Conservation (phyloP, 2,329 filamentous ascomycete genomes). For the Epichloe sp. region DNA sequence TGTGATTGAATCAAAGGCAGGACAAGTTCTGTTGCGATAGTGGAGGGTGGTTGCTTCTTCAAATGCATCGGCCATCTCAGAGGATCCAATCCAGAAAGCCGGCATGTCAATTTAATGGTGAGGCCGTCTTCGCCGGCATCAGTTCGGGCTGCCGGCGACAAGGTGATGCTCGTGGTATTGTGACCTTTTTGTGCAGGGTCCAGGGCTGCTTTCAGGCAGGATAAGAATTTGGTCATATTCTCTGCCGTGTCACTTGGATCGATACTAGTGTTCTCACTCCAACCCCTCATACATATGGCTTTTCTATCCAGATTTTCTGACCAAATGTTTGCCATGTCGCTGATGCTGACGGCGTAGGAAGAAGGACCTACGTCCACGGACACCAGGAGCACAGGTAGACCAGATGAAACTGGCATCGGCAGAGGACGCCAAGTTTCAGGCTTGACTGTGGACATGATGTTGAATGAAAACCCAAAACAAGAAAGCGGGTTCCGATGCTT, state of each 20-base stretch:
- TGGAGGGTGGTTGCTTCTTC: constrained; percentile 26
- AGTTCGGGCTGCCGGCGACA: constrained; percentile 22
- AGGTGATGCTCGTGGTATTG: constrained; percentile 29
- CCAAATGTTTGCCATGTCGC: constrained; percentile 66
- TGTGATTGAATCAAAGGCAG: constrained; percentile 38
- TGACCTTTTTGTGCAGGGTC: constrained; percentile 32
- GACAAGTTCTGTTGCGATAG: constrained; percentile 35
- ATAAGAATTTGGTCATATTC: constrained; percentile 55
- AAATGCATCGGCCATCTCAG: constrained; percentile 55
- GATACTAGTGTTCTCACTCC: constrained; percentile 53
- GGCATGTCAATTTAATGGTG: constrained; percentile 41
- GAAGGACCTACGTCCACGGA: constrained; percentile 40
- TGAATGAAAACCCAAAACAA: not conserved
- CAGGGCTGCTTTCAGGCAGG: constrained; percentile 43
- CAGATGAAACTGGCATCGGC: constrained; percentile 17
- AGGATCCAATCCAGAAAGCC: constrained; percentile 50
- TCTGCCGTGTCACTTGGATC: constrained; percentile 56
- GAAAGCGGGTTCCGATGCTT: not conserved
- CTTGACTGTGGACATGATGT: constrained; percentile 15
- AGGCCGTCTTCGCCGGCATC: constrained; percentile 29
- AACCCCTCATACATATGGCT: constrained; percentile 50
- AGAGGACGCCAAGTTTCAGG: constrained; percentile 30
- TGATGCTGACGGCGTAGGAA: constrained; percentile 53
- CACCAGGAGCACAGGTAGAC: constrained; percentile 48
- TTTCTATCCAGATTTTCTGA: constrained; percentile 47